A percentile compares a stretch with the other conserved stretches of the same genome.
Conservation (phyloP, 192 early-diverging fungal genomes). For the Dimargaris xerosporica region DNA sequence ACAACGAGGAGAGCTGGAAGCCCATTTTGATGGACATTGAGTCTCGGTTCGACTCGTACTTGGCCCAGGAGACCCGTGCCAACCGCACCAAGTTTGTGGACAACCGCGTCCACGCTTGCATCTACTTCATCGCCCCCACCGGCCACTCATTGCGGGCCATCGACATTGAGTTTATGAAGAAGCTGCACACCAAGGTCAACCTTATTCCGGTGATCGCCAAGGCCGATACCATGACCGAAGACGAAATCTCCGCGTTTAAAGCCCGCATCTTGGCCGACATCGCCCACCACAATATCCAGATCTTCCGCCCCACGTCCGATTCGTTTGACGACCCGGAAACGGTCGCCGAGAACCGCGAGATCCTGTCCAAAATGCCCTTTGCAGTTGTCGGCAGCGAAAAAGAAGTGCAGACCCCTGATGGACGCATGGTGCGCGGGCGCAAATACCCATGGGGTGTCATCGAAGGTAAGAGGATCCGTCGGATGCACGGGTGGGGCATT, state of each 20-base stretch:
- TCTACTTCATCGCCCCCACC: slow-evolving; percentile 96
- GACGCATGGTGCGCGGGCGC: slow-evolving; percentile 75
- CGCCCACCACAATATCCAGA: slow-evolving; percentile 67
- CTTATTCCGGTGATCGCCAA: slow-evolving; percentile 82
- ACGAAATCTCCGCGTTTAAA: slow-evolving; percentile 73
- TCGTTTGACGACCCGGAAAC: slow-evolving; percentile 74
- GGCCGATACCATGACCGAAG: slow-evolving; percentile 75
- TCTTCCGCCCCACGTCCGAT: slow-evolving; percentile 69
- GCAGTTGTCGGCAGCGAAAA: slow-evolving; percentile 87
- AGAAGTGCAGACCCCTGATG: slow-evolving; percentile 63
- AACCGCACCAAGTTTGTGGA: slow-evolving; percentile 82
- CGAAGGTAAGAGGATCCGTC: too few relatives aligned
- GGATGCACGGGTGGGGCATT: too few relatives aligned
- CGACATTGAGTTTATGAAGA: slow-evolving; percentile 93
- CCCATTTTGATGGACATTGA: slow-evolving; percentile 92
- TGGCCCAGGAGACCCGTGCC: slow-evolving; percentile 85
- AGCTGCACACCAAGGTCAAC: slow-evolving; percentile 75
- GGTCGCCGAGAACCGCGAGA: slow-evolving; percentile 65
- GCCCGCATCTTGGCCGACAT: slow-evolving; percentile 71
- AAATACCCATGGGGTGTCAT: slow-evolving; percentile 89
- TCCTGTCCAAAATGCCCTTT: slow-evolving; percentile 90
- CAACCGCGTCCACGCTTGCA: slow-evolving; percentile 83
- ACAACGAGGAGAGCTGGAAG: slow-evolving; percentile 97
- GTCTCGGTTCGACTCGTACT: slow-evolving; percentile 81
- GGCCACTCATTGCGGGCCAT: slow-evolving; percentile 84